phyloP scores from a whole-genome alignment of 2,329 filamentous ascomycete genomes.

The Thelonectria blattea region DNA sequence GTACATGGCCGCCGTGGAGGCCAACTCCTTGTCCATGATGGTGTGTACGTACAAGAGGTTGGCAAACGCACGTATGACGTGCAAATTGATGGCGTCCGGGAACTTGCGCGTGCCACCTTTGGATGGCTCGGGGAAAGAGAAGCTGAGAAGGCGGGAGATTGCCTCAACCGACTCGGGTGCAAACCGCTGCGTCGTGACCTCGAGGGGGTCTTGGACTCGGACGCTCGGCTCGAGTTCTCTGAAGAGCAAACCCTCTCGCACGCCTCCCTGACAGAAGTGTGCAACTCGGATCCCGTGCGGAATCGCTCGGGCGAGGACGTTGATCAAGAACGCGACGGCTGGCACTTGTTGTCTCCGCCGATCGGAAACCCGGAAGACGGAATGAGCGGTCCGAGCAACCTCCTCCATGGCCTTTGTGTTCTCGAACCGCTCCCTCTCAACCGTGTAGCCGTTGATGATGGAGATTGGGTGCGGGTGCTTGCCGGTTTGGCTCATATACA shows the following conservation, averaged over 20 bases:
- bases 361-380: slow-evolving; percentile 67
- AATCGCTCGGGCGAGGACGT: slow-evolving; percentile 64
- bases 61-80: slow-evolving; percentile 60
- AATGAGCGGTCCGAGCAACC: slow-evolving; percentile 43
- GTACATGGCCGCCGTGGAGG: slow-evolving; percentile 65
- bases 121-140: slow-evolving; percentile 50
- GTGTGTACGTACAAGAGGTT: slow-evolving; percentile 64
- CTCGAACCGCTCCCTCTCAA: slow-evolving; percentile 56
- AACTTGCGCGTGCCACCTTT: slow-evolving; percentile 33
- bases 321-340: slow-evolving; percentile 70
- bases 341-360: slow-evolving; percentile 70
- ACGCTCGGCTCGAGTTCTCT: slow-evolving; percentile 53
- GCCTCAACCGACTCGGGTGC: slow-evolving; percentile 53
- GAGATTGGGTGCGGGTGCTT: slow-evolving; percentile 71
- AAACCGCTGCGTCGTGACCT: slow-evolving; percentile 63
- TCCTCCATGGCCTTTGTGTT: slow-evolving; percentile 50
- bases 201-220: slow-evolving; percentile 61
- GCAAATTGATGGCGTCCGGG: slow-evolving; percentile 49
- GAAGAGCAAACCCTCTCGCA: slow-evolving; percentile 71
- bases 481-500: slow-evolving; percentile 61
- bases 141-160: slow-evolving; percentile 55
- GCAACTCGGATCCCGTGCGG: slow-evolving; percentile 64
- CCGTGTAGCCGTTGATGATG: slow-evolving; percentile 74
- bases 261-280: slow-evolving; percentile 74
- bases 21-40: slow-evolving; percentile 57